These are phyloP conservation scores for Trametes pubescens DNA, from an alignment of 1,284 basidiomycete species.

Conservation along the genomic window DNA sequence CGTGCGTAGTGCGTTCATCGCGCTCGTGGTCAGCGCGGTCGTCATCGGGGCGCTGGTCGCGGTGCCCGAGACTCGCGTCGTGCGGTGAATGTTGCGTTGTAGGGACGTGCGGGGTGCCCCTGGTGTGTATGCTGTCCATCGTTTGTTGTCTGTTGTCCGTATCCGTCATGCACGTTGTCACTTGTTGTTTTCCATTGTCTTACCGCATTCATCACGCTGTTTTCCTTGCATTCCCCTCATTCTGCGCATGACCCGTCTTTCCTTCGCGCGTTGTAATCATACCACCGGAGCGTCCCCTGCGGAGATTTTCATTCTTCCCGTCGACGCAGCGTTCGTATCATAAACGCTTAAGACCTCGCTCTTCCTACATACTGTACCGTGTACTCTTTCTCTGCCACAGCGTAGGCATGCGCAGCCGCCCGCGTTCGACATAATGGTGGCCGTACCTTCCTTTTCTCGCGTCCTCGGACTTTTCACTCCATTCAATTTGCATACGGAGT, in stretches of 20 bases:
- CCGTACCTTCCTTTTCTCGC: slow-evolving; percentile 3
- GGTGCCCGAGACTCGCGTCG: slow-evolving; percentile 38
- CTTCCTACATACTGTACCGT: neutral
- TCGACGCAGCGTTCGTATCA: neutral
- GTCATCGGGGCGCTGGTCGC: slow-evolving; percentile 44
- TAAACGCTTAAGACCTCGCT: neutral
- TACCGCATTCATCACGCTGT: neutral
- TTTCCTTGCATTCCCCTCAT: neutral
- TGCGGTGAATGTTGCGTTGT: neutral
- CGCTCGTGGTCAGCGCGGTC: slow-evolving; percentile 41
- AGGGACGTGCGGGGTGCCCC: neutral
- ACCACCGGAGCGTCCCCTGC: neutral
- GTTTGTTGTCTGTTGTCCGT: neutral
- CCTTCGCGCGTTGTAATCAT: neutral
- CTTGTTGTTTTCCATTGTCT: slow-evolving; percentile 2
- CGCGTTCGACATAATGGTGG: neutral
- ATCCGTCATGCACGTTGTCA: neutral
- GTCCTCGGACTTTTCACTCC: no score
- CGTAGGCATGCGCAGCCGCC: neutral
- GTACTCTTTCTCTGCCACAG: neutral
- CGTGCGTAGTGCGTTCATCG: slow-evolving; percentile 49
- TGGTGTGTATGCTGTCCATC: neutral
- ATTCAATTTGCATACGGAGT: no score
- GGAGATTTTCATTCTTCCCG: neutral
- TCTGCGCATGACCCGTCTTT: neutral